phyloP scores from a whole-genome alignment of 2,329 filamentous ascomycete genomes.

The Aspergillus sergii region DNA sequence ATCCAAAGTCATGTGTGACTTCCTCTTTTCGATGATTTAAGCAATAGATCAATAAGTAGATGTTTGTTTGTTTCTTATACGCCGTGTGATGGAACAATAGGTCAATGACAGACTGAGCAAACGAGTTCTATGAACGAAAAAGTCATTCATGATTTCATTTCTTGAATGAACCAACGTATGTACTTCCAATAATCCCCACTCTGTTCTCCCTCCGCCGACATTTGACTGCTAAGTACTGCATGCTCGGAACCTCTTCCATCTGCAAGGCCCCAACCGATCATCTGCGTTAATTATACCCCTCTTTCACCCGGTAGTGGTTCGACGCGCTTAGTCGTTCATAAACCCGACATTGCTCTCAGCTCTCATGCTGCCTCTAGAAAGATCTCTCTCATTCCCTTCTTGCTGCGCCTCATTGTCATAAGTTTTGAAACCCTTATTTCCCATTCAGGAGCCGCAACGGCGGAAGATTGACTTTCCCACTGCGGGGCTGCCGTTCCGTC shows the following conservation, averaged over 20 bases:
- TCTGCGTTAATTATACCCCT: background rate
- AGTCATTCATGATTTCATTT: background rate
- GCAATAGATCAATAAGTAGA: background rate
- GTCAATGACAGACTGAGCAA: background rate
- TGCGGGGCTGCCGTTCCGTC: conserved; percentile 20
- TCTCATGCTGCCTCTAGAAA: background rate
- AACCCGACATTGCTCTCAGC: conserved; percentile 16
- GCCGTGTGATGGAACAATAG: background rate
- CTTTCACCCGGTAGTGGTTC: background rate
- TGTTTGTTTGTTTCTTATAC: background rate
- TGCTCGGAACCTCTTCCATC: background rate
- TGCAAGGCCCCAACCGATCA: conserved; percentile 1
- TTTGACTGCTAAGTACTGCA: background rate
- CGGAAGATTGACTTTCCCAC: conserved; percentile 15
- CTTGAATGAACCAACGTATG: background rate
- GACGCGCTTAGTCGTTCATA: background rate
- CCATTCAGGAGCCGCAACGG: conserved; percentile 6
- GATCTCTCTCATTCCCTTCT: conserved; percentile 2
- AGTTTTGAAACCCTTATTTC: background rate
- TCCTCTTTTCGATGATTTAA: background rate
- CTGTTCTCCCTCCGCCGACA: background rate
- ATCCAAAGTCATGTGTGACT: background rate
- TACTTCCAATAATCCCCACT: background rate
- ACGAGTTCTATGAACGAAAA: background rate
- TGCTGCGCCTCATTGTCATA: background rate